phyloP scores from a whole-genome alignment of 2,329 filamentous ascomycete genomes.

The Colletotrichum sp. region DNA sequence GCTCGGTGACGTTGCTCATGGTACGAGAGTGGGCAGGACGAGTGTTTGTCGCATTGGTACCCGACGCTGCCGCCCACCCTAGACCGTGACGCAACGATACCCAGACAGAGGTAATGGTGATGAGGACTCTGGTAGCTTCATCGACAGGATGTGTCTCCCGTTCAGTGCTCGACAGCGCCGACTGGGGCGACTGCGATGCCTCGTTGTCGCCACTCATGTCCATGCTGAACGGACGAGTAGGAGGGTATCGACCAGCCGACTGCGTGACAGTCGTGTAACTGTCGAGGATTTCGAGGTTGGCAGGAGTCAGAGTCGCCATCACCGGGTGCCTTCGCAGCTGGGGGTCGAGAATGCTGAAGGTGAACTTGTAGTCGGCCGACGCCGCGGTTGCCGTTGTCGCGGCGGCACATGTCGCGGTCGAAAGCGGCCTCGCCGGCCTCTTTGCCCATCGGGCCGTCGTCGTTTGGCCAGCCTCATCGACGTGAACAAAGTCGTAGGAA shows the following conservation, averaged over 20 bases:
- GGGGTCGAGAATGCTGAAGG: slow-evolving; percentile 78
- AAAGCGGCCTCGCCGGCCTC: slow-evolving; percentile 32
- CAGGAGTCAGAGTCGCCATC: slow-evolving; percentile 69
- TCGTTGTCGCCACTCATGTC: slow-evolving; percentile 19
- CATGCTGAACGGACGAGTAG: slow-evolving; percentile 39
- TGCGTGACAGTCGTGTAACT: slow-evolving; percentile 64
- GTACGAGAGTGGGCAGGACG: slow-evolving; percentile 2
- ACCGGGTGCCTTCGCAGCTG: slow-evolving; percentile 74
- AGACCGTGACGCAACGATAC: slow-evolving; percentile 26
- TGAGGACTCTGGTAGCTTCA: slow-evolving; percentile 24
- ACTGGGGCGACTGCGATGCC: not conserved
- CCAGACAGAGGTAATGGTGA: slow-evolving; percentile 29
- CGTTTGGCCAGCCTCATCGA: slow-evolving; percentile 61
- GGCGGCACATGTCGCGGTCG: slow-evolving; percentile 24
- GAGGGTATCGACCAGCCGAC: slow-evolving; percentile 53
- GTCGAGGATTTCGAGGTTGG: slow-evolving; percentile 72
- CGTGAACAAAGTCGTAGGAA: slow-evolving; percentile 70
- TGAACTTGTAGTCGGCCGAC: slow-evolving; percentile 62
- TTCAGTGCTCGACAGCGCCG: not conserved
- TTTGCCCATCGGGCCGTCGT: slow-evolving; percentile 75
- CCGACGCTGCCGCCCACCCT: slow-evolving; percentile 19
- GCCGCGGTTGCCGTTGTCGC: slow-evolving; percentile 27
- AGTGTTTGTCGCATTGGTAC: not conserved
- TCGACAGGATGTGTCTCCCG: slow-evolving; percentile 25
- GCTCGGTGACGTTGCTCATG: not conserved